These are phyloP conservation scores for Saccharomycopsis malanga DNA, from an alignment of 805 yeast genomes.

Conservation along the genomic window DNA sequence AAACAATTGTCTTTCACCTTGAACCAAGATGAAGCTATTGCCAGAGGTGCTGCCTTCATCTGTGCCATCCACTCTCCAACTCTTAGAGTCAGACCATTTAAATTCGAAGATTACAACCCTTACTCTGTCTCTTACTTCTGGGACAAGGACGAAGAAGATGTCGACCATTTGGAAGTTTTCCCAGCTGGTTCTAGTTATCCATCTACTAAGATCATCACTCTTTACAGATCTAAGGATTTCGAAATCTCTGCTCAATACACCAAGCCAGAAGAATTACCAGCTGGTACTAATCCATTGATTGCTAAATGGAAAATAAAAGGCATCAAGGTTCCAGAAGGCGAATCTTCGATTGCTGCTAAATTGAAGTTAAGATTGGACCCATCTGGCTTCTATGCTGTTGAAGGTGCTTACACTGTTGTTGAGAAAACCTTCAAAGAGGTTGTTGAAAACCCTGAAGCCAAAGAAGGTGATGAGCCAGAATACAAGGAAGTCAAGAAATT, in stretches of 20 bases:
- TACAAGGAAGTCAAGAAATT: slow-evolving; percentile 86
- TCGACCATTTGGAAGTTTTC: slow-evolving; percentile 91
- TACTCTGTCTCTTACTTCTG: slow-evolving; percentile 91
- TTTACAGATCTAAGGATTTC: slow-evolving; percentile 88
- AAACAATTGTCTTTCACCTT: slow-evolving; percentile 86
- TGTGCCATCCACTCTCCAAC: slow-evolving; percentile 99
- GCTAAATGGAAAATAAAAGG: slow-evolving; percentile 87
- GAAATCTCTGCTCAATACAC: slow-evolving; percentile 82
- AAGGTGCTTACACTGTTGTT: slow-evolving; percentile 90
- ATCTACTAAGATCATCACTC: slow-evolving; percentile 88
- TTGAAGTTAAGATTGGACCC: slow-evolving; percentile 96
- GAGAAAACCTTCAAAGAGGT: slow-evolving; percentile 87
- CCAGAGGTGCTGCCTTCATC: slow-evolving; percentile 97
- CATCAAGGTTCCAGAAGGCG: slow-evolving; percentile 72
- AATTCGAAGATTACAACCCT: slow-evolving; percentile 91
- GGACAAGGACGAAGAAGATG: slow-evolving; percentile 91
- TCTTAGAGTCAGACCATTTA: slow-evolving; percentile 96
- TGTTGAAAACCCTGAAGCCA: slow-evolving; percentile 39
- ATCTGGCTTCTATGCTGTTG: slow-evolving; percentile 89
- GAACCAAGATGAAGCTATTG: slow-evolving; percentile 98
- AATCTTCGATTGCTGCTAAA: slow-evolving; percentile 73
- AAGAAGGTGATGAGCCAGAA: slow-evolving; percentile 71
- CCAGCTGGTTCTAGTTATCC: slow-evolving; percentile 91
- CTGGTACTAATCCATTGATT: slow-evolving; percentile 53
- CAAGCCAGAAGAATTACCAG: slow-evolving; percentile 62